A percentile compares a stretch with the other conserved stretches of the same genome.
Evolutionary conservation across 805 yeast genomes (phyloP).

Genomic region (Nakazawaea peltata): DNA sequence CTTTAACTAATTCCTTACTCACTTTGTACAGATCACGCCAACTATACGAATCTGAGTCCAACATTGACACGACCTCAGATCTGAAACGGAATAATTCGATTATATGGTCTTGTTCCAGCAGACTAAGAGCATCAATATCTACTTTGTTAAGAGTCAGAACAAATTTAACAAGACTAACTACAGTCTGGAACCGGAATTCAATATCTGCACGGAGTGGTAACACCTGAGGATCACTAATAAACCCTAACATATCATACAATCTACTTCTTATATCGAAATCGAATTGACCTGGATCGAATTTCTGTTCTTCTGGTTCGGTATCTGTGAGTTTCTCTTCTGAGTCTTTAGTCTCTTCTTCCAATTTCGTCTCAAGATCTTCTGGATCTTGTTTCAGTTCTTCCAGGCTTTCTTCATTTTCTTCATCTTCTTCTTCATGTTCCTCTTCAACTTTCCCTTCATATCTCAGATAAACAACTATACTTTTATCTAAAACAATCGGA

Average conservation of each 20-base stretch:
- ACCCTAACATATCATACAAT: constrained; percentile 54
- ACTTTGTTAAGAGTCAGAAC: neutral
- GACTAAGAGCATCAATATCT: too few species aligned
- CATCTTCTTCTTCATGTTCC: neutral
- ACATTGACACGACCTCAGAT: neutral
- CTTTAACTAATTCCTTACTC: neutral
- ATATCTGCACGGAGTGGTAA: constrained; percentile 46
- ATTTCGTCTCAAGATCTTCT: neutral
- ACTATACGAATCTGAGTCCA: constrained; percentile 1
- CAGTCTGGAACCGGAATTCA: constrained; percentile 3
- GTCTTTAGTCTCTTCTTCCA: neutral
- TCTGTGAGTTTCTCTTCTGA: too few species aligned
- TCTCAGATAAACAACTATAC: too few species aligned
- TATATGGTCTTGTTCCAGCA: neutral
- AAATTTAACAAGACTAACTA: constrained; percentile 6
- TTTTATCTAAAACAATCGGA: neutral
- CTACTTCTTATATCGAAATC: constrained; percentile 1
- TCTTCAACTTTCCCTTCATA: too few species aligned
- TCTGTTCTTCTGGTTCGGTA: neutral
- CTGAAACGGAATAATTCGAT: constrained; percentile 1
- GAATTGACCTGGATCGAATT: neutral
- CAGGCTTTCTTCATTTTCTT: neutral
- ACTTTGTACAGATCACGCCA: constrained; percentile 4
- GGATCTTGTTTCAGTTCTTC: neutral
- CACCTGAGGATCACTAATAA: constrained; percentile 44